Evolutionary conservation across 2,329 filamentous ascomycete genomes (phyloP).

Genomic region (Pyrenophora seminiperda): DNA sequence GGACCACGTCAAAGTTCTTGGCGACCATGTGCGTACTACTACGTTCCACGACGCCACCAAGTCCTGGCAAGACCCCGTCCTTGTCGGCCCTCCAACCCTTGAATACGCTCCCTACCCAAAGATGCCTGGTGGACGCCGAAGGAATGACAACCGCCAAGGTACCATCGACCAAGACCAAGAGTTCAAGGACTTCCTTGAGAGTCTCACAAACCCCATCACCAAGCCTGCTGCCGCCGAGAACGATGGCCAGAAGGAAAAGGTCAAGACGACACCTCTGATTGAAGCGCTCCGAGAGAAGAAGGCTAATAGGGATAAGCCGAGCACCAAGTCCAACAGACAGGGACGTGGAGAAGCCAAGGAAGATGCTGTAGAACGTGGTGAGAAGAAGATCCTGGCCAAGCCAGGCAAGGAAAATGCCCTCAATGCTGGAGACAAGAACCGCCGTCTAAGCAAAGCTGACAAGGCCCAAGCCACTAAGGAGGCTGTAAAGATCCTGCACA

Average conservation of each 20-base stretch:
- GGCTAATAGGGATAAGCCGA: conserved; percentile 68
- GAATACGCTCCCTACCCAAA: conserved; percentile 87
- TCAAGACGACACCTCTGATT: conserved; percentile 84
- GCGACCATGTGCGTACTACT: conserved; percentile 69
- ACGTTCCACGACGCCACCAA: conserved; percentile 83
- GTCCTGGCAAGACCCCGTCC: conserved; percentile 70
- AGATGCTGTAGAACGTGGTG: conserved; percentile 58
- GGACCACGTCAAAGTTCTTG: conserved; percentile 69
- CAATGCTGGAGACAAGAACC: conserved; percentile 46
- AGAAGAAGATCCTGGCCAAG: conserved; percentile 46
- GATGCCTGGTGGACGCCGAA: conserved; percentile 73
- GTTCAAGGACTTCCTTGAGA: conserved; percentile 91
- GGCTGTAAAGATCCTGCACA: conserved; percentile 63
- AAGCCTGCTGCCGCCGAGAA: conserved; percentile 61
- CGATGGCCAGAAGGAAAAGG: conserved; percentile 62
- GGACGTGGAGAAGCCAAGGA: conserved; percentile 67
- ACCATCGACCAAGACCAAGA: conserved; percentile 97
- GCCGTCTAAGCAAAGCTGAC: conserved; percentile 52
- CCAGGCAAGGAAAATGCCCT: conserved; percentile 39
- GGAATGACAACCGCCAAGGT: conserved; percentile 83
- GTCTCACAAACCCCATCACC: conserved; percentile 74
- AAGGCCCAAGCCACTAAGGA: conserved; percentile 70
- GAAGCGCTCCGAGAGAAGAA: conserved; percentile 93
- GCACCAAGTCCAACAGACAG: conserved; percentile 61
- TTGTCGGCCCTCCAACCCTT: conserved; percentile 78